These are phyloP conservation scores for Escallonia rubra DNA, from an alignment of 129 eudicot species.

Conservation along the genomic window DNA sequence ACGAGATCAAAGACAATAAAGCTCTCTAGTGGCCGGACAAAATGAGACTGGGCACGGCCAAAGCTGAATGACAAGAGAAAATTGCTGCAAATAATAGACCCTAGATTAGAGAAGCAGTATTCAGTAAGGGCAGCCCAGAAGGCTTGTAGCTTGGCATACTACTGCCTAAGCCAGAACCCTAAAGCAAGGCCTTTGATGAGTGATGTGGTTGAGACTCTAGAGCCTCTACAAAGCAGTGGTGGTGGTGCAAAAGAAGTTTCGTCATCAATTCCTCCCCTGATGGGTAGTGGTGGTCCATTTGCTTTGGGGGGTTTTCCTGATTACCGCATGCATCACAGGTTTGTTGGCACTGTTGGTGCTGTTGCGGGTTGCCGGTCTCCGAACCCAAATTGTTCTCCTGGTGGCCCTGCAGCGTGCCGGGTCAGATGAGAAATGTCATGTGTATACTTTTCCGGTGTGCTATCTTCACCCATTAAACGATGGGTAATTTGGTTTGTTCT, in stretches of 20 bases:
- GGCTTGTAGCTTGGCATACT: constrained; percentile 45
- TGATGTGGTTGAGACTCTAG: constrained; percentile 49
- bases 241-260: constrained; percentile 11
- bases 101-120: constrained; percentile 42
- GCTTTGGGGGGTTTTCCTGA: constrained; percentile 26
- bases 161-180: constrained; percentile 54
- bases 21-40: too few species aligned
- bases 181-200: constrained; percentile 53
- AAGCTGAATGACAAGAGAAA: constrained; percentile 41
- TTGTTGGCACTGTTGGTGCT: constrained; percentile 24
- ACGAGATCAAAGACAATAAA: too few species aligned
- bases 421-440: constrained; percentile 54
- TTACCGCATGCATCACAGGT: constrained; percentile 18
- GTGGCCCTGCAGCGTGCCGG: constrained; percentile 67
- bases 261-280: constrained; percentile 5
- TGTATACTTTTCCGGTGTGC: neutral
- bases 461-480: neutral
- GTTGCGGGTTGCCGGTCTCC: constrained; percentile 43
- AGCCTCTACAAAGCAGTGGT: constrained; percentile 32
- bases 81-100: constrained; percentile 46
- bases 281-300: neutral
- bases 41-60: constrained; percentile 52
- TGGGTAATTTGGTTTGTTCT: constrained; percentile 12
- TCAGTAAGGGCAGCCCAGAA: constrained; percentile 41
- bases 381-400: constrained; percentile 76